phyloP scores from a whole-genome alignment of 2,329 filamentous ascomycete species.

The Stachybotrys chartarum region DNA sequence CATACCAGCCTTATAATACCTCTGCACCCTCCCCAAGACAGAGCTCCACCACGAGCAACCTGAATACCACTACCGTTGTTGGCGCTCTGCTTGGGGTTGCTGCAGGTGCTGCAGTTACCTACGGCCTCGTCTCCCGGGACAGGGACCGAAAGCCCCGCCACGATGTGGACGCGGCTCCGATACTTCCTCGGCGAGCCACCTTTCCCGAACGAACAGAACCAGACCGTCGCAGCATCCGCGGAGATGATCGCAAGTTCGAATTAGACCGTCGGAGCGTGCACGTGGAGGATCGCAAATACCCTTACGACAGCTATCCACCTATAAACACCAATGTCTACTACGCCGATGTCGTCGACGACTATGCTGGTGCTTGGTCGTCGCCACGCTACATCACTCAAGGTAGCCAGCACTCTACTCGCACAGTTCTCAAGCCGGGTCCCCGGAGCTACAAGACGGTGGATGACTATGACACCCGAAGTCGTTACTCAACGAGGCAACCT shows the following conservation, averaged over 20 bases:
- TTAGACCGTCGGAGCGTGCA: not conserved
- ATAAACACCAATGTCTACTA: not conserved
- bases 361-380: not conserved
- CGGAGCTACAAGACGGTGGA: constrained; percentile 16
- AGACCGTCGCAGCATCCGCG: constrained; percentile 13
- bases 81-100: constrained; percentile 74
- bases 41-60: constrained; percentile 29
- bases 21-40: constrained; percentile 20
- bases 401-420: not conserved
- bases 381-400: not conserved
- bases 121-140: constrained; percentile 52
- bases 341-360: constrained; percentile 1
- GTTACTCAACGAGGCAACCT: constrained; percentile 29
- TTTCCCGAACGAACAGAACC: constrained; percentile 33
- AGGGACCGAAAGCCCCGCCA: constrained; percentile 37
- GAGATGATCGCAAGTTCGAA: constrained; percentile 10
- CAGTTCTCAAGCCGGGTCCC: not conserved
- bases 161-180: constrained; percentile 29
- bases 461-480: constrained; percentile 33
- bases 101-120: constrained; percentile 56
- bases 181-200: constrained; percentile 36
- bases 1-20: constrained; percentile 1
- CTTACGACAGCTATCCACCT: not conserved
- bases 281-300: not conserved
- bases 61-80: constrained; percentile 57